Base-by-base conservation (phyloP, 805 yeast species). In the Metschnikowia lochheadii region DNA sequence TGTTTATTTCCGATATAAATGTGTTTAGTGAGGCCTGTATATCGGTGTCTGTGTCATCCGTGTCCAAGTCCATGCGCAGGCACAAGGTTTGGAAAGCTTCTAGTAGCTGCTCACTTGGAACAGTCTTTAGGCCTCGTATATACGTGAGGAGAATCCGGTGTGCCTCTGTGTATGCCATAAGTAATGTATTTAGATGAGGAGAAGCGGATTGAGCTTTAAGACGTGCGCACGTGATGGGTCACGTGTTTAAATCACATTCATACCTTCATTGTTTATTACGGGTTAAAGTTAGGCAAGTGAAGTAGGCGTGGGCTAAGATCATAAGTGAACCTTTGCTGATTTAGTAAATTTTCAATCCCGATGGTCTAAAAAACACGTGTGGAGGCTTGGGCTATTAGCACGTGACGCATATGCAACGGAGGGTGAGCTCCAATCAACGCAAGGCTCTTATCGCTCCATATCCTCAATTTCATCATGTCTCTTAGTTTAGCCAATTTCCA, bases 1-100 rank as follows among this genome's bases (percentile, higher is more conserved):
- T 50, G 59, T 72, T 72, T 53, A 72, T 69, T 13, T 53, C 44
- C 17, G 70, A 50, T 11, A 72, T 59, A 37, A 57, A 53, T 17
- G 51, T 54, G 23, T 54, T 50, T 23, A 57, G 38, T 7, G 46
- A 34, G 8, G 23, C 17, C 11, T 29, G 32, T 32, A 17, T 29
- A 14, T 55, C 58, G 6, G 49, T 49, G 13, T 42, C 17, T 29
- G 23, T 29, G 6, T 48, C 55, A 10, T 42, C 18, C 32, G 23
- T 29, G 6, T 48, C 55, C 35, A 55, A 38, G 18, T 40, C 54
- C 35, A 49, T 54, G 14, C 47, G 51, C 33, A 40, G 52, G 15
- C 49, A 51, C 11, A 58, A 13, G 5, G 47, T 46, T 15, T 36
- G 36, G 26, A 49, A 49, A 15, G 50, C 51, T 26, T 42, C 40